These are phyloP conservation scores for Pelomyxa schiedti DNA, from an alignment of 78 protist genomes.

Conservation along the genomic window DNA sequence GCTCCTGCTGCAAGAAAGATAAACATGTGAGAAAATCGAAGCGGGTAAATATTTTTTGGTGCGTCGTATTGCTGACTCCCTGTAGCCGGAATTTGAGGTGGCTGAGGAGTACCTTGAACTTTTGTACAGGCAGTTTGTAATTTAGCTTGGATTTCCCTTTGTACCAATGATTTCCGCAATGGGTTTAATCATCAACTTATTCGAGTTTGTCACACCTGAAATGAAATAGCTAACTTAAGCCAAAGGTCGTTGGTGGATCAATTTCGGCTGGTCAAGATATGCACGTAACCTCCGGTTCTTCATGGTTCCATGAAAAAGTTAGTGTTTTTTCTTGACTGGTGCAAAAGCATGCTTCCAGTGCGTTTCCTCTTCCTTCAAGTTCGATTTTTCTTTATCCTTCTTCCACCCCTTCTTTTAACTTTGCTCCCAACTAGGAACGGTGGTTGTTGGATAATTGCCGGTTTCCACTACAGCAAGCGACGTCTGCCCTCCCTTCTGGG, in stretches of 20 bases:
- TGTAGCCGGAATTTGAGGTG: constrained; percentile 21
- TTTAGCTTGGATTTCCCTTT: constrained; percentile 32
- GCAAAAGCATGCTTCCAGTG: background rate
- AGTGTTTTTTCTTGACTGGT: background rate
- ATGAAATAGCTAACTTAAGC: background rate
- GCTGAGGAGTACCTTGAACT: constrained; percentile 52
- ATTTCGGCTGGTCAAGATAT: constrained; percentile 6
- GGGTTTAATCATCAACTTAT: constrained; percentile 28
- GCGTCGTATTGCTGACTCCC: no score
- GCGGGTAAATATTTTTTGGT: no score
- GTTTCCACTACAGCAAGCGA: no score
- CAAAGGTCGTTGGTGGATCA: background rate
- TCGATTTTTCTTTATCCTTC: no score
- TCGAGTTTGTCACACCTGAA: constrained; percentile 8
- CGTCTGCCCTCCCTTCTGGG: no score
- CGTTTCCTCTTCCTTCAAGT: no score
- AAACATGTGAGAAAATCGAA: no score
- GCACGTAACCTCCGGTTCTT: constrained; percentile 24
- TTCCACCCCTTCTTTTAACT: no score
- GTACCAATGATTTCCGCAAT: constrained; percentile 32
- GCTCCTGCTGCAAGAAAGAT: no score
- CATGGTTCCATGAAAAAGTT: constrained; percentile 32
- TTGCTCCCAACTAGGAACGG: no score
- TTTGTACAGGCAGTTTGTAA: constrained; percentile 40
- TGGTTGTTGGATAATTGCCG: no score